A percentile compares a stretch with the other conserved stretches of the same genome.
These are phyloP conservation scores for Suzukiozyma palmioleophila DNA, from an alignment of 1,139 yeast genomes.

Conservation along the genomic window DNA sequence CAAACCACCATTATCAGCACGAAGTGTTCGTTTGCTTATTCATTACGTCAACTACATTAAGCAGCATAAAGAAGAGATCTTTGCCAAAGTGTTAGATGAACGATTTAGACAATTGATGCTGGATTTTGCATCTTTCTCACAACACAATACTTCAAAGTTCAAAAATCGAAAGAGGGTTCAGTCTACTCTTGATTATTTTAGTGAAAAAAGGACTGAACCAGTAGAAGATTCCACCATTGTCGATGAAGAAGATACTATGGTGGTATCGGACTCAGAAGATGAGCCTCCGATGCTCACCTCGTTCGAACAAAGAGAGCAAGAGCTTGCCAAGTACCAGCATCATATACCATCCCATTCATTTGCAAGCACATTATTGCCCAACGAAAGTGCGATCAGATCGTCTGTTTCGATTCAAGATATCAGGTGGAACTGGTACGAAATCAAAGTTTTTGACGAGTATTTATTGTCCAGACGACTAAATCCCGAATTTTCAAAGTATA, in stretches of 20 bases:
- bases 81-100: constrained; percentile 3
- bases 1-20: constrained; percentile 19
- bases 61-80: background rate
- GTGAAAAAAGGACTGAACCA: background rate
- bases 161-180: constrained; percentile 1
- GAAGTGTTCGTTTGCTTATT: constrained; percentile 16
- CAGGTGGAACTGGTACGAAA: constrained; percentile 8
- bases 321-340: constrained; percentile 10
- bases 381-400: background rate
- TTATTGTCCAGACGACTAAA: constrained; percentile 21
- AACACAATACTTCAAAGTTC: background rate
- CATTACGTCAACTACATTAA: constrained; percentile 8
- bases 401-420: background rate
- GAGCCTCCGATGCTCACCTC: constrained; percentile 11
- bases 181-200: background rate
- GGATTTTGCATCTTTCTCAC: background rate
- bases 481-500: constrained; percentile 18
- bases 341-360: constrained; percentile 1
- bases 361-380: constrained; percentile 2
- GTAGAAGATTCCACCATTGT: constrained; percentile 1
- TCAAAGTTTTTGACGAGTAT: constrained; percentile 29
- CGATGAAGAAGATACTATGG: constrained; percentile 9
- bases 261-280: constrained; percentile 27
- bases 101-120: constrained; percentile 5
- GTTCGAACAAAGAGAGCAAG: constrained; percentile 18